Base-by-base conservation (phyloP, 352 stramenopile species). In the Globisporangium canariense region DNA sequence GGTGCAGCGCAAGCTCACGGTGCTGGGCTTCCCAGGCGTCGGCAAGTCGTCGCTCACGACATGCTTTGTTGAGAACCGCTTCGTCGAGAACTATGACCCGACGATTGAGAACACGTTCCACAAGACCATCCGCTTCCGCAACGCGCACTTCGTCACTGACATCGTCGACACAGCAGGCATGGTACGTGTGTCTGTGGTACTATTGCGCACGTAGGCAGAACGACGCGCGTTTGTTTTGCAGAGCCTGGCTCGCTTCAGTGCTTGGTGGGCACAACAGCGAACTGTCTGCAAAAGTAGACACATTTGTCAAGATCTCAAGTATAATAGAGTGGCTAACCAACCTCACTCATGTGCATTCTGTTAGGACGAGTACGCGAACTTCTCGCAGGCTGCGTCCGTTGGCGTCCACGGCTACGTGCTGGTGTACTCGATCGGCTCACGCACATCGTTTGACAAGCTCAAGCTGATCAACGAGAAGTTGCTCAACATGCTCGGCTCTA, bases 131-230 rank as follows among this genome's bases (percentile, higher is more conserved):
- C 88, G 93, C 41, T 98, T 98, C 78, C 80, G 89, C n/a, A 97
- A 97, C 70, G 96, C 97, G 22, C 91, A 98, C 75, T 98, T 98
- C 64, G 88, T 96, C 38, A 98, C 94, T 28, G 96, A 98, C 71
- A 98, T 98, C 70, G 93, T 98, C 67, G 96, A 98, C 73, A 98
- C 94, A n/a, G 96, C 96, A 13, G 96, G 96, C 61, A 98, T 98
- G 87, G 87, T 95, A 70, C 28, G 74, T 67, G 20, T 4, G 9
- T 41, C 0, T 32, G 1, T n/a, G 20, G 11, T 16, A 14, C 13
- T 40, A 16, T 11, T 18, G 5, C 7, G 6, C 28, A 7, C 6
- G 40, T 25, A 20, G 7, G 10, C 6, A 1, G 52, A 7, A 32
- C 22, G 59, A n/a, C 64, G 7, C 55, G 20, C 73, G 38, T 25